Evolutionary conservation across 768 basidiomycete species (phyloP).

Genomic region (Saitozyma podzolica): DNA sequence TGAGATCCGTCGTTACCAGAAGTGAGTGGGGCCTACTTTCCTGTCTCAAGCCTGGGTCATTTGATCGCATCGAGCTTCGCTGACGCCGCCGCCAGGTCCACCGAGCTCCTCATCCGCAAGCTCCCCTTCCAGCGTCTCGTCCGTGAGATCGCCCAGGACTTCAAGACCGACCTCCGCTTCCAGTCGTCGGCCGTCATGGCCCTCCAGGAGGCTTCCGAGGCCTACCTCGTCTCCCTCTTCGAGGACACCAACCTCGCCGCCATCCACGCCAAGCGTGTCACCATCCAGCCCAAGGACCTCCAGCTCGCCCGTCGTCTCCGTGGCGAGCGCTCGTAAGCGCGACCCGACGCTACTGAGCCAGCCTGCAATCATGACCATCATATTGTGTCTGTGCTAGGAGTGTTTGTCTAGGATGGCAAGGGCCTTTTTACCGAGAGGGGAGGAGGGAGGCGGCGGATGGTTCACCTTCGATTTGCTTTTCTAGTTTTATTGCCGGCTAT

Average conservation of each 20-base stretch:
- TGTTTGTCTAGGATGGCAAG: too few relatives aligned
- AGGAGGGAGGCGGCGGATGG: background rate
- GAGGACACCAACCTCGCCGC: slow-evolving; percentile 60
- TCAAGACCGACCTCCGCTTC: slow-evolving; percentile 79
- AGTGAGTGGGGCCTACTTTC: slow-evolving; percentile 45
- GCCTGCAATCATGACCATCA: too few relatives aligned
- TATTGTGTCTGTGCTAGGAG: too few relatives aligned
- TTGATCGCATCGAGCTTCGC: too few relatives aligned
- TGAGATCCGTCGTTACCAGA: slow-evolving; percentile 62
- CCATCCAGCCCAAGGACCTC: slow-evolving; percentile 69
- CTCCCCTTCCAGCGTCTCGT: slow-evolving; percentile 69
- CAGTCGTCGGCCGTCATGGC: slow-evolving; percentile 61
- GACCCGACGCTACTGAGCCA: background rate
- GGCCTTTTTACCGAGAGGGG: too few relatives aligned
- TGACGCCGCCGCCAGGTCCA: slow-evolving; percentile 52
- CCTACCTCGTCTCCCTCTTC: slow-evolving; percentile 72
- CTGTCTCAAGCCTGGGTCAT: background rate
- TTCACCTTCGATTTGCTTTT: slow-evolving; percentile 16
- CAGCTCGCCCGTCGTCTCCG: slow-evolving; percentile 52
- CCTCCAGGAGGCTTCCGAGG: slow-evolving; percentile 62
- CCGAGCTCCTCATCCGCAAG: slow-evolving; percentile 60
- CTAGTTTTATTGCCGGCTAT: slow-evolving; percentile 7
- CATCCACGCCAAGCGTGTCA: slow-evolving; percentile 63
- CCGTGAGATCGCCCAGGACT: slow-evolving; percentile 78
- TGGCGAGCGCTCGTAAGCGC: slow-evolving; percentile 46